Percentiles rank a stretch among this genome's conserved stretches.
Conservation (phyloP, 2,329 filamentous ascomycete genomes). For the Fusarium hostae region DNA sequence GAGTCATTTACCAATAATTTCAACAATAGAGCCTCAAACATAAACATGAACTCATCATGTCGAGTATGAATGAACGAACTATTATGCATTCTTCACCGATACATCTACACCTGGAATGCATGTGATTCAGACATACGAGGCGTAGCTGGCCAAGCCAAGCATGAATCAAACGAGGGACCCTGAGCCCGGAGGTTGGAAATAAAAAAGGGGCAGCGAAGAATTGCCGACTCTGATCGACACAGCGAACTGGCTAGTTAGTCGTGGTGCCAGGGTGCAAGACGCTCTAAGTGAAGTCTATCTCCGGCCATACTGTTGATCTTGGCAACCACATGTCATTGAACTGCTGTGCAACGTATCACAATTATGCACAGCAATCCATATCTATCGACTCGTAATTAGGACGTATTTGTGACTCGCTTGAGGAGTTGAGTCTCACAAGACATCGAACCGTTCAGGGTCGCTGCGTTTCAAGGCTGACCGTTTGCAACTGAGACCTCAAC, state of each 20-base stretch:
- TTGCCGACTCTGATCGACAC: conserved; percentile 40
- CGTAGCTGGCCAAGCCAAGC: background rate
- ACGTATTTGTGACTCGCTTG: background rate
- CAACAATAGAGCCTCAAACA: background rate
- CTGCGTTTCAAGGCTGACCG: background rate
- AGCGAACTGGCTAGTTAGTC: conserved; percentile 24
- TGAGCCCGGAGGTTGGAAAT: conserved; percentile 4
- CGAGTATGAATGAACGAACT: background rate
- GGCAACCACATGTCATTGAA: conserved; percentile 23
- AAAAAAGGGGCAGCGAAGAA: conserved; percentile 30
- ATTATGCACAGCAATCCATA: conserved; percentile 7
- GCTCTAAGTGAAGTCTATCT: conserved; percentile 32
- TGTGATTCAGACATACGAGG: conserved; percentile 19
- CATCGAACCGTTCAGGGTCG: background rate
- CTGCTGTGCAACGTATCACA: conserved; percentile 14
- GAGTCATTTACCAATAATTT: conserved; percentile 27
- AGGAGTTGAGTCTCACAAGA: background rate
- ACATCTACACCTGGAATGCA: conserved; percentile 12
- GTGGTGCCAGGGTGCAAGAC: conserved; percentile 13
- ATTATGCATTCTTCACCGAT: background rate
- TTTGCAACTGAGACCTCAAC: background rate
- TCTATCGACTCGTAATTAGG: background rate
- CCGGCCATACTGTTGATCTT: conserved; percentile 27
- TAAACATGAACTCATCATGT: background rate
- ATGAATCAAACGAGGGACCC: conserved; percentile 18